phyloP scores from a whole-genome alignment of 2,329 filamentous ascomycete species.

The Colletotrichum godetiae region DNA sequence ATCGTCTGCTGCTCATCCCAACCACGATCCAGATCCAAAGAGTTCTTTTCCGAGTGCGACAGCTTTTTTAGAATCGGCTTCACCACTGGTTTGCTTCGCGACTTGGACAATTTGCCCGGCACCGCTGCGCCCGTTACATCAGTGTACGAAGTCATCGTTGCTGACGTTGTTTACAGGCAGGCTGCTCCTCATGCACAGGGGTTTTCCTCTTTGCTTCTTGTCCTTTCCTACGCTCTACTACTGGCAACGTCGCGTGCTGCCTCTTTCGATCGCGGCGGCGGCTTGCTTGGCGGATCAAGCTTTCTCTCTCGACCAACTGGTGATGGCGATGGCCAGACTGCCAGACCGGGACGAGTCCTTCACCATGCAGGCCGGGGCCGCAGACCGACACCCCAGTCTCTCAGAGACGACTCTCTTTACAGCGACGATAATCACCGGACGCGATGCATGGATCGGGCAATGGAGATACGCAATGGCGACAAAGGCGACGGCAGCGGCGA shows the following conservation, averaged over 20 bases:
- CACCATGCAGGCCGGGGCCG: slow-evolving; percentile 33
- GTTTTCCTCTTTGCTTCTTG: background rate
- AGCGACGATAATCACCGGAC: slow-evolving; percentile 19
- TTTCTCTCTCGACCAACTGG: slow-evolving; percentile 9
- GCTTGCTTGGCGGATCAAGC: slow-evolving; percentile 4
- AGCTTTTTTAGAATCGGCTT: slow-evolving; percentile 74
- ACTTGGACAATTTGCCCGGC: slow-evolving; percentile 56
- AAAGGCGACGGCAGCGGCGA: slow-evolving; percentile 17
- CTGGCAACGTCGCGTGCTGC: background rate
- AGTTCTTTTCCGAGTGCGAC: slow-evolving; percentile 69
- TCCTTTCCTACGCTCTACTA: background rate
- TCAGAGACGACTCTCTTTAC: slow-evolving; percentile 31
- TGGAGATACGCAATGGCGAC: slow-evolving; percentile 4
- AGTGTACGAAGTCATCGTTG: slow-evolving; percentile 50
- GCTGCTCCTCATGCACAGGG: background rate
- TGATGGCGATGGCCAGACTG: slow-evolving; percentile 27
- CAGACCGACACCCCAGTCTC: slow-evolving; percentile 31
- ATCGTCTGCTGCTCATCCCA: slow-evolving; percentile 37
- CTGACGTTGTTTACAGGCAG: background rate
- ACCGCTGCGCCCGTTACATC: slow-evolving; percentile 42
- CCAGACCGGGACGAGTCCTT: slow-evolving; percentile 28
- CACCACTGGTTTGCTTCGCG: slow-evolving; percentile 59
- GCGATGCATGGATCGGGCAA: slow-evolving; percentile 27
- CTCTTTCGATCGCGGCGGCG: background rate
- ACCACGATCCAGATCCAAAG: slow-evolving; percentile 69